phyloP scores from a whole-genome alignment of 2,329 filamentous ascomycete species.

The Cercospora beticola region DNA sequence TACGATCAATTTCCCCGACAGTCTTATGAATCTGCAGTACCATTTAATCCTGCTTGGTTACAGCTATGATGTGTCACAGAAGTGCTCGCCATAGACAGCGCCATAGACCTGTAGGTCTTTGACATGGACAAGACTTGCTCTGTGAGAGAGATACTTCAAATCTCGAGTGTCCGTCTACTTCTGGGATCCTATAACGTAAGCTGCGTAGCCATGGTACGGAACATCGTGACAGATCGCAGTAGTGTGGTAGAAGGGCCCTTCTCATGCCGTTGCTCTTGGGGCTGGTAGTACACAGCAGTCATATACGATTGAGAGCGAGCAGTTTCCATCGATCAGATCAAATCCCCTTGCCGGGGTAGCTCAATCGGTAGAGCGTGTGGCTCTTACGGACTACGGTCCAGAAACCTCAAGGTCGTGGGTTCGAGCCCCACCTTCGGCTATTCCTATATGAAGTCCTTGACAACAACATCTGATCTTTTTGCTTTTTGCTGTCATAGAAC shows the following conservation, averaged over 20 bases:
- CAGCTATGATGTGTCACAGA: neutral
- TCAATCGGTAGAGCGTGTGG: conserved; percentile 52
- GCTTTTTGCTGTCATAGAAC: neutral
- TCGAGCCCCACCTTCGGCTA: conserved; percentile 8
- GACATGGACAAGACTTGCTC: too few relatives aligned
- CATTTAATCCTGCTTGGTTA: neutral
- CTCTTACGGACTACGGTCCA: conserved; percentile 22
- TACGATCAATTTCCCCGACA: neutral
- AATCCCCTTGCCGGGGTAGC: conserved; percentile 46
- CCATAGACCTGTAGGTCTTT: too few relatives aligned
- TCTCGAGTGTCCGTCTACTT: neutral
- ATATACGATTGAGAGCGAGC: neutral
- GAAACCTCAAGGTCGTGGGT: conserved; percentile 8
- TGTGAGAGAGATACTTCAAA: neutral
- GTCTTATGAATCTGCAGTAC: neutral
- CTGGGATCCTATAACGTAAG: neutral
- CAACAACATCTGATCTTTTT: neutral
- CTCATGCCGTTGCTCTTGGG: neutral
- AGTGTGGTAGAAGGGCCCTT: neutral
- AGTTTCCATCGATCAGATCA: neutral
- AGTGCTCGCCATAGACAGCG: too few relatives aligned
- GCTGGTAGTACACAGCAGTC: too few relatives aligned
- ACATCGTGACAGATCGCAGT: neutral
- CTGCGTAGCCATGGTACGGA: neutral
- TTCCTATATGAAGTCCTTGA: neutral